These are phyloP conservation scores for Pezicula rhizophila DNA, from an alignment of 2,329 filamentous ascomycete species.

Conservation along the genomic window DNA sequence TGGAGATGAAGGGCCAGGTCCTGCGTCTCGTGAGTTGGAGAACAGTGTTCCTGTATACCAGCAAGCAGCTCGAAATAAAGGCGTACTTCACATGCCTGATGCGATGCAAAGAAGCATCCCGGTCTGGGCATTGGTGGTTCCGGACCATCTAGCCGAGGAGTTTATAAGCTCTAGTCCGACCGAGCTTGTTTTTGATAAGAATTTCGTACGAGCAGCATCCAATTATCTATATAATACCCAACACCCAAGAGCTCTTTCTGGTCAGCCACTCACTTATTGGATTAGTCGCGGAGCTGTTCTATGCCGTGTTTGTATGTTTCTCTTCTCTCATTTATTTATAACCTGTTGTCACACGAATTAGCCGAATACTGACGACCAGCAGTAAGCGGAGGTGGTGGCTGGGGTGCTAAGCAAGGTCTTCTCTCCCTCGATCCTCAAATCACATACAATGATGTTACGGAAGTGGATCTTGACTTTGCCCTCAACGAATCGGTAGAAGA, in stretches of 20 bases:
- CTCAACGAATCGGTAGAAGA: conserved; percentile 20
- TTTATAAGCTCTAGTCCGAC: not conserved
- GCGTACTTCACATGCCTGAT: not conserved
- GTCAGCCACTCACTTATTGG: conserved; percentile 12
- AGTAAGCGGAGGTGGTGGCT: conserved; percentile 78
- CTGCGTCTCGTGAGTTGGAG: conserved; percentile 70
- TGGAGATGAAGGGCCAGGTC: conserved; percentile 35
- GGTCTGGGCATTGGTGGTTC: conserved; percentile 69
- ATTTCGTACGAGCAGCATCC: not conserved
- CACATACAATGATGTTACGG: conserved; percentile 41
- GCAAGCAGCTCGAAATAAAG: conserved; percentile 24
- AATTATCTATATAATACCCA: not conserved
- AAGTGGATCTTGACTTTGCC: conserved; percentile 47
- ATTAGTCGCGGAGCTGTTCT: conserved; percentile 18
- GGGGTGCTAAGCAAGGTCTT: conserved; percentile 74
- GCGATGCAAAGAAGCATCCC: conserved; percentile 40
- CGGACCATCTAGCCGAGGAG: conserved; percentile 26
- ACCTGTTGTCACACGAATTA: not conserved
- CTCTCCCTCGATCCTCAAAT: conserved; percentile 71
- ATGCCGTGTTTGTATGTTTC: conserved; percentile 25
- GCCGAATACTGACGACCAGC: conserved; percentile 18
- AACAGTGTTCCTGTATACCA: conserved; percentile 54
- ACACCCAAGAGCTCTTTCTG: not conserved
- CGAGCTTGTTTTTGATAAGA: not conserved
- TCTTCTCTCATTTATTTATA: not conserved